Base-by-base conservation (phyloP, 805 yeast genomes). In the Zygoascus ofunaensis region DNA sequence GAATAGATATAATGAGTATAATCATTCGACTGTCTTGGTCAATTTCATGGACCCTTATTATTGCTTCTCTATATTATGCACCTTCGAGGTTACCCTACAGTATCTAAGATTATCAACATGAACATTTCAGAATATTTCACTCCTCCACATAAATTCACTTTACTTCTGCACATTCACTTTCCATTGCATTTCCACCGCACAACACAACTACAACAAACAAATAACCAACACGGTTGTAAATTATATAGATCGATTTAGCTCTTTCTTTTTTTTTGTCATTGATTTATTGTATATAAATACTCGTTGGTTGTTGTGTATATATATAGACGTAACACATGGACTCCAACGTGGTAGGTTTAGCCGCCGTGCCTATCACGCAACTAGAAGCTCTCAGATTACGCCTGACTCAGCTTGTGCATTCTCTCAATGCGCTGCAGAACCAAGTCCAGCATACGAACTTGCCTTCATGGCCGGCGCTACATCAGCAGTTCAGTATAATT, bases 401-500 rank as follows among this genome's bases (percentile, higher is more conserved):
- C 35, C 60, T 80, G 12, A 72, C 82, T 1, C 85, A 79, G 49
- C 57, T 78, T 4, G 74, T 80, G 1, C 80, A 77, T 51, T 78
- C 87, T 0, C 62, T 82, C 21, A 64, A 70, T 33, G 73, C 75
- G 51, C 66, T 82, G 4, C 75, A 75, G 50, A 73, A 70, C 20
- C 79, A 77, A 34, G 62, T 81, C 47, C 64, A 71, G 26, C 65
- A 62, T 42, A 66, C 73, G 5, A 66, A 62, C 39, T 58, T 70
- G 23, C 74, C 76, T 7, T 71, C 72, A 43, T 74, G 77, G 76
- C 79, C 79, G 15, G 78, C 83, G 2, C 65, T 90, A 18, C 96
- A 85, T 56, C 79, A 81, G 49, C 97, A 90, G 61, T 77, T 87
- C 55, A 85, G 79, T 53, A 86, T 89, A 22, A 74, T 87, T 5